These are phyloP conservation scores for Taphrina wiesneri DNA, from an alignment of 1,139 yeast genomes.

Conservation along the genomic window DNA sequence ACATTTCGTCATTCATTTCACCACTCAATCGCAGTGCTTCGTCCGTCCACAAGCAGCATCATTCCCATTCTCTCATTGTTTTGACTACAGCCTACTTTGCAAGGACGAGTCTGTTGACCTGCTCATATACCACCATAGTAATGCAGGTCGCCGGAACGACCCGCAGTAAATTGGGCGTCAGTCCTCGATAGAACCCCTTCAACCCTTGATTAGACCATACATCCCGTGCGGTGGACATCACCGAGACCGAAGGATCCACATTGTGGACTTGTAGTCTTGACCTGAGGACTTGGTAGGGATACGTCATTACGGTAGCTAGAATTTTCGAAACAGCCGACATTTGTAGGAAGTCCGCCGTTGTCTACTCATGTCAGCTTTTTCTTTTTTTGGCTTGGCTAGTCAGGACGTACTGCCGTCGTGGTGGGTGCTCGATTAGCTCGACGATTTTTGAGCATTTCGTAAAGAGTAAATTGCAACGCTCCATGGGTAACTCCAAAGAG, in stretches of 20 bases:
- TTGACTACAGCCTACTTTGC: background rate
- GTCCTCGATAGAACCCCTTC: constrained; percentile 74
- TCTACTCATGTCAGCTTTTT: constrained; percentile 39
- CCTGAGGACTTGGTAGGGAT: constrained; percentile 82
- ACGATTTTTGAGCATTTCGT: constrained; percentile 65
- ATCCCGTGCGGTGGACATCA: constrained; percentile 43
- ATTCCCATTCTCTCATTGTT: no score
- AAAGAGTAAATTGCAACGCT: constrained; percentile 79
- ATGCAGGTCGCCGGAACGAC: constrained; percentile 81
- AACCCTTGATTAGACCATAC: constrained; percentile 55
- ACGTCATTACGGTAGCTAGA: constrained; percentile 65
- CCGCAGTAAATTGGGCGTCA: constrained; percentile 75
- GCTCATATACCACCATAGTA: constrained; percentile 80
- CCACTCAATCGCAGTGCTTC: no score
- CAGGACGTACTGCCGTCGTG: constrained; percentile 25
- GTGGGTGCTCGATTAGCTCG: constrained; percentile 17
- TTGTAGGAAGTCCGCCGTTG: constrained; percentile 59
- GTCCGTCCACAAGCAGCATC: background rate
- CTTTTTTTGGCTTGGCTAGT: constrained; percentile 27
- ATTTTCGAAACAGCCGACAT: constrained; percentile 72
- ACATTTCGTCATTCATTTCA: background rate
- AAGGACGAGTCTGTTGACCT: constrained; percentile 13
- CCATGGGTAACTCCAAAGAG: constrained; percentile 84
- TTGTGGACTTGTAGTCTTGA: constrained; percentile 68
- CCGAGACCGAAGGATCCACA: constrained; percentile 42